A percentile compares a stretch with the other conserved stretches of the same genome.
These are phyloP conservation scores for Debaryomyces coudertii DNA, from an alignment of 1,139 yeast genomes.

Conservation along the genomic window DNA sequence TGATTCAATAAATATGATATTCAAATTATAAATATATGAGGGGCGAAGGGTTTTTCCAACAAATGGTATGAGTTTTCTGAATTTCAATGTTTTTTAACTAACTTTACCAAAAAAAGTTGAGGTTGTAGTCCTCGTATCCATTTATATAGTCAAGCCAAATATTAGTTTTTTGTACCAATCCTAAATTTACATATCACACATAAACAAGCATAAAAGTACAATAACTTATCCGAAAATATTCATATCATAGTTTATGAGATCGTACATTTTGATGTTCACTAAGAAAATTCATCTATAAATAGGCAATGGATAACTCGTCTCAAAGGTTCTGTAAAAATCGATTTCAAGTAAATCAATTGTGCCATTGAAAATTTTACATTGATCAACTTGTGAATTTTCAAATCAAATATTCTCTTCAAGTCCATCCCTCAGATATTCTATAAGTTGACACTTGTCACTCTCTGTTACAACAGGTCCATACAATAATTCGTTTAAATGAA, in stretches of 20 bases:
- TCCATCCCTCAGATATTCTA: constrained; percentile 18
- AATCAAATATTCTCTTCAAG: constrained; percentile 12
- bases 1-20: neutral
- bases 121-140: constrained; percentile 14
- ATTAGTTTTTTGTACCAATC: constrained; percentile 11
- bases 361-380: constrained; percentile 15
- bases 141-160: constrained; percentile 15
- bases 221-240: constrained; percentile 16
- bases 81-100: constrained; percentile 6
- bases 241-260: constrained; percentile 8
- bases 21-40: neutral
- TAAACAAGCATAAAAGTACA: constrained; percentile 16
- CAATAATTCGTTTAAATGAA: constrained; percentile 15
- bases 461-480: constrained; percentile 14
- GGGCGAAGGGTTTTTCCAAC: neutral
- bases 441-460: constrained; percentile 20
- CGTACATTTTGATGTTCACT: constrained; percentile 22
- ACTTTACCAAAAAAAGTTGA: constrained; percentile 9
- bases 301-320: constrained; percentile 30
- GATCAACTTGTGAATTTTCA: constrained; percentile 15
- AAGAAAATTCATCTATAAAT: constrained; percentile 32
- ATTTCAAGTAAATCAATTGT: constrained; percentile 19
- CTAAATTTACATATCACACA: constrained; percentile 12
- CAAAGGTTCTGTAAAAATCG: constrained; percentile 19
- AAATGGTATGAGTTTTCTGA: neutral